Base-by-base conservation (phyloP, 768 basidiomycete genomes). In the Podaxis pistillaris region DNA sequence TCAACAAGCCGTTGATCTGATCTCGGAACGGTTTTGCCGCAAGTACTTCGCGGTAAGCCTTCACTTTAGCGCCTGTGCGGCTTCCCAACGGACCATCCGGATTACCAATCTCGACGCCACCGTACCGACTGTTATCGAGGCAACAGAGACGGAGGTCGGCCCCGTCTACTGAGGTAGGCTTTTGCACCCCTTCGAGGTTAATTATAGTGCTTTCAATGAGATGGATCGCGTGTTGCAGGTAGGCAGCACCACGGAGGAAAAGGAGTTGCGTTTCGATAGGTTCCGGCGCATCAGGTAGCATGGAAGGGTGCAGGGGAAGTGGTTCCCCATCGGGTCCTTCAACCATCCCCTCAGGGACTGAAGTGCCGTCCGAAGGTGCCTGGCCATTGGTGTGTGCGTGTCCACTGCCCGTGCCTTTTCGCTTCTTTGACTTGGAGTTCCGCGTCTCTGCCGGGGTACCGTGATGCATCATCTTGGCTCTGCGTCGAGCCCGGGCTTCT, bases 61-160 rank as follows among this genome's bases (percentile, higher is more conserved):
- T 69, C 26, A 83, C 73, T 75, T 94, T 94, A 38, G 75, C 70
- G 8, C 86, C 86, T 47, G 82, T 75, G 59, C 71, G 74, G 46
- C 74, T 77, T 0, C 93, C 90, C 36, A 94, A 72, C 1, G 91
- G 89, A 1, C 94, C 91, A 47, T 91, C 87, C 1, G 87, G 86
- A 68, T 93, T 87, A 9, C 88, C 89, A n/a, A 89, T 82, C 74
- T 94, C 92, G 26, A 92, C 86, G 1, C 91, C 93, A n/a, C 93
- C 93, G 63, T 89, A 93, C 63, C 81, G 83, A 6, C 91, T 87
- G 50, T 88, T 84, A 56, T 87, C 84, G 64, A 95, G 79, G 72
- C 87, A 88, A 69, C 86, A 92, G 47, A 95, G 76, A 55, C 91
- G 82, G 56, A 94, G 73, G 69, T 95, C 94, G 24, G 86, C 83